These are phyloP conservation scores for Colletotrichum cuscutae DNA, from an alignment of 2,329 filamentous ascomycete species.

Conservation along the genomic window DNA sequence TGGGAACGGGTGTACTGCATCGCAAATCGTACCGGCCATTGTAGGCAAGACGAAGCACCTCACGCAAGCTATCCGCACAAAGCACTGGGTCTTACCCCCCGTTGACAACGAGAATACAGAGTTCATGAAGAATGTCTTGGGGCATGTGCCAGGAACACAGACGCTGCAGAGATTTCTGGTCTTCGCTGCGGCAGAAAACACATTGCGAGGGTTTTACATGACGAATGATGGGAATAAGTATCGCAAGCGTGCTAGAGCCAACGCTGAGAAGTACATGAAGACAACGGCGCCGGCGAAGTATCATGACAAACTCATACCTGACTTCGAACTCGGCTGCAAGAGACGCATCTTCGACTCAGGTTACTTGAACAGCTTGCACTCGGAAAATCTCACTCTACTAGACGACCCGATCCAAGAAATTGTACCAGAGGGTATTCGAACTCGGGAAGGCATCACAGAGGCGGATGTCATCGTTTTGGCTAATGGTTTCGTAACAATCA, in stretches of 20 bases:
- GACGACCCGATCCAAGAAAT: constrained; percentile 61
- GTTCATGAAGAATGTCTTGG: constrained; percentile 48
- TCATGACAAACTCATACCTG: constrained; percentile 68
- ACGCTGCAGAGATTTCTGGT: constrained; percentile 54
- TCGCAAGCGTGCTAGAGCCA: constrained; percentile 49
- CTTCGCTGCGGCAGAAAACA: constrained; percentile 48
- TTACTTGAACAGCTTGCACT: constrained; percentile 64
- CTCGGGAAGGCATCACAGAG: constrained; percentile 51
- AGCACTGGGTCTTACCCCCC: constrained; percentile 54
- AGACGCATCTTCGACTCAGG: constrained; percentile 68
- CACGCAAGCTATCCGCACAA: constrained; percentile 55
- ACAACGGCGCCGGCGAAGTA: constrained; percentile 66
- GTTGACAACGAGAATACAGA: constrained; percentile 39
- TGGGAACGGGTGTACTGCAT: constrained; percentile 64
- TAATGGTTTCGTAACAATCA: constrained; percentile 68
- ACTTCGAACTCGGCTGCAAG: constrained; percentile 73
- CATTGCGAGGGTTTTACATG: constrained; percentile 48
- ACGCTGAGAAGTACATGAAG: constrained; percentile 53
- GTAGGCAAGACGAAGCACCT: constrained; percentile 41
- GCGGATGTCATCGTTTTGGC: constrained; percentile 71
- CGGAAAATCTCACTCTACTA: constrained; percentile 57
- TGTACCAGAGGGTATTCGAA: constrained; percentile 51
- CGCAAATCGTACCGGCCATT: constrained; percentile 62
- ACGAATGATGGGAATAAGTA: constrained; percentile 44
- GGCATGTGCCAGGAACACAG: constrained; percentile 56